phyloP scores from a whole-genome alignment of 208 protist genomes.

The Blastocrithidia nonstop region DNA sequence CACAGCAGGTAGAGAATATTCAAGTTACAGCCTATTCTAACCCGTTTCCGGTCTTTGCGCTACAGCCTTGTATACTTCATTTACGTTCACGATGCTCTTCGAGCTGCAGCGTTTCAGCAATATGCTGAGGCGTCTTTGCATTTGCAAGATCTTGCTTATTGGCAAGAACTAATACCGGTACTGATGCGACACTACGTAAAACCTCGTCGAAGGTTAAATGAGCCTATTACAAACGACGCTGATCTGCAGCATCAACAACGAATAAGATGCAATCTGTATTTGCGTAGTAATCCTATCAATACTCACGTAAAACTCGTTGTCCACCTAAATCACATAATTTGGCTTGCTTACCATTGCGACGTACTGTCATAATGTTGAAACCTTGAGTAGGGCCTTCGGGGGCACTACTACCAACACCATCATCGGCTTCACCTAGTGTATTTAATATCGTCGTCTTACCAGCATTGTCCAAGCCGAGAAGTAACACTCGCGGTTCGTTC shows the following conservation, averaged over 20 bases:
- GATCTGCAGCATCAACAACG: slow-evolving; percentile 92
- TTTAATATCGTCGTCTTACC: slow-evolving; percentile 96
- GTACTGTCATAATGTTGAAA: slow-evolving; percentile 98
- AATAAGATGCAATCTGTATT: slow-evolving; percentile 95
- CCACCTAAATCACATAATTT: slow-evolving; percentile 99
- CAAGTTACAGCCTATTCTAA: slow-evolving; percentile 88
- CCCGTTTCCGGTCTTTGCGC: slow-evolving; percentile 87
- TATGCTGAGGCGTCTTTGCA: slow-evolving; percentile 51
- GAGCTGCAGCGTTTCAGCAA: slow-evolving; percentile 73
- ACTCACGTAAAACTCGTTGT: slow-evolving; percentile 95
- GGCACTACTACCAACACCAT: background rate
- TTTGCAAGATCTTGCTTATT: slow-evolving; percentile 99
- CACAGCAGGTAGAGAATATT: slow-evolving; percentile 60
- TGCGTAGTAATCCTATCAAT: slow-evolving; percentile 97
- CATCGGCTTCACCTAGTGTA: slow-evolving; percentile 68
- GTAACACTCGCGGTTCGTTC: slow-evolving; percentile 88
- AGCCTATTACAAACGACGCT: slow-evolving; percentile 82
- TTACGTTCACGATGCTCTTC: slow-evolving; percentile 82
- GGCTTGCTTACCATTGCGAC: slow-evolving; percentile 84
- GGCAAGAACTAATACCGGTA: slow-evolving; percentile 97
- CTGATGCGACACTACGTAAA: slow-evolving; percentile 89
- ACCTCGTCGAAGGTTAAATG: slow-evolving; percentile 87
- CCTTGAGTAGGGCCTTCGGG: slow-evolving; percentile 98
- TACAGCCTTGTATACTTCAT: slow-evolving; percentile 95
- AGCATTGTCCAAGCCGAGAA: slow-evolving; percentile 91